Evolutionary conservation across 1,139 yeast genomes (phyloP).

Genomic region (Saccharomyces pastorianus): DNA sequence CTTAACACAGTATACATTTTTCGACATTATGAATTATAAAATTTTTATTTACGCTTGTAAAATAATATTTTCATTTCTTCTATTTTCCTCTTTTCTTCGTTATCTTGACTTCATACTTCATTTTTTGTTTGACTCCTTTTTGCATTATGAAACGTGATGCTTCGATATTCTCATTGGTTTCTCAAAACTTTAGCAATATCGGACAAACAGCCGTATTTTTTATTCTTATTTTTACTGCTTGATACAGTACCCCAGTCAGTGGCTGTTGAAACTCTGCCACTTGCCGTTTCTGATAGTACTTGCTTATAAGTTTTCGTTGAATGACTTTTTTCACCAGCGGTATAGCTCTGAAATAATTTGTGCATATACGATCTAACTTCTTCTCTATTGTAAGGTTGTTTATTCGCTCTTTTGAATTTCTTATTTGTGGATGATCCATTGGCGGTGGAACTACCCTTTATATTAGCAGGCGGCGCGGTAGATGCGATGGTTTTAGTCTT

Average conservation of each 20-base stretch:
- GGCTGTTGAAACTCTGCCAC: constrained; percentile 6
- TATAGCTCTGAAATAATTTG: constrained; percentile 14
- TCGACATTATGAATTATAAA: not conserved
- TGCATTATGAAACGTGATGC: not conserved
- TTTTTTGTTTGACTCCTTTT: not conserved
- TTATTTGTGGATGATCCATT: constrained; percentile 1
- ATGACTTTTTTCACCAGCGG: constrained; percentile 5
- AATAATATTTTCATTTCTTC: not conserved
- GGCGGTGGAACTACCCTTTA: not conserved
- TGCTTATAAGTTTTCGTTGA: constrained; percentile 1
- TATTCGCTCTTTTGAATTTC: constrained; percentile 5
- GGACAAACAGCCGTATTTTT: constrained; percentile 24
- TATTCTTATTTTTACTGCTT: constrained; percentile 22
- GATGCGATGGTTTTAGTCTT: not conserved
- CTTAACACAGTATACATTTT: not conserved
- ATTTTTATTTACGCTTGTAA: not conserved
- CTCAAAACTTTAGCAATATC: constrained; percentile 24
- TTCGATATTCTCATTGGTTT: constrained; percentile 3
- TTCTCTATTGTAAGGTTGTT: constrained; percentile 24
- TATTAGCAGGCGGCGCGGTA: not conserved
- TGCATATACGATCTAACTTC: constrained; percentile 23
- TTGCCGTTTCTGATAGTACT: constrained; percentile 1
- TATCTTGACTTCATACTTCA: not conserved
- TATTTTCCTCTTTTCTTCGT: not conserved
- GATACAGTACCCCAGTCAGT: constrained; percentile 29